Evolutionary conservation across 768 basidiomycete genomes (phyloP).

Genomic region (Roridomyces roridus): DNA sequence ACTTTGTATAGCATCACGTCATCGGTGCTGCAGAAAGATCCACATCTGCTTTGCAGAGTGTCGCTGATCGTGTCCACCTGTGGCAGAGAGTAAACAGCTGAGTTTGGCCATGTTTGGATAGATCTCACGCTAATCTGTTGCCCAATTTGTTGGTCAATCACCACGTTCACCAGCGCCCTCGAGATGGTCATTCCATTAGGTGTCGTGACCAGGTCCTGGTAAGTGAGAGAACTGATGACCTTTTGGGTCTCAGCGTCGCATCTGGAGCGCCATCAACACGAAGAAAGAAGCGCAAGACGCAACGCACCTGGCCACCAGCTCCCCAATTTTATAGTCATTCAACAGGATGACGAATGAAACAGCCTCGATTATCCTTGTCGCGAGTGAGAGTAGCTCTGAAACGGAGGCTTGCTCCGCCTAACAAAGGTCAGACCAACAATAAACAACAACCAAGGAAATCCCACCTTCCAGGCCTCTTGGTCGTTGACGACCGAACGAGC

Average conservation of each 20-base stretch:
- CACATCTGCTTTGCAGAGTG: constrained; percentile 91
- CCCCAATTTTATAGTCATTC: constrained; percentile 88
- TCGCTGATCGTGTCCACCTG: constrained; percentile 98
- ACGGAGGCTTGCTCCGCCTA: constrained; percentile 86
- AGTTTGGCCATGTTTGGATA: constrained; percentile 10
- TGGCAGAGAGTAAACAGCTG: constrained; percentile 16
- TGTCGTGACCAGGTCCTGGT: constrained; percentile 85
- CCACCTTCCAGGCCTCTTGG: constrained; percentile 90
- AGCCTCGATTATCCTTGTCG: constrained; percentile 90
- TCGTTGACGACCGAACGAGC: constrained; percentile 67
- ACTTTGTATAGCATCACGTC: constrained; percentile 99
- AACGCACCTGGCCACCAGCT: constrained; percentile 81
- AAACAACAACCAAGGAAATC: constrained; percentile 15
- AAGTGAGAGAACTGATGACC: constrained; percentile 73
- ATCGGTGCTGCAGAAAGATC: constrained; percentile 97
- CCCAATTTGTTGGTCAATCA: constrained; percentile 98
- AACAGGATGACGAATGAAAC: constrained; percentile 92
- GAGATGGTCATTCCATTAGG: constrained; percentile 89
- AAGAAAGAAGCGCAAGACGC: neutral
- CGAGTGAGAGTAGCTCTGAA: constrained; percentile 73
- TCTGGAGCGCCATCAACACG: constrained; percentile 44
- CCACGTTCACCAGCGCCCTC: constrained; percentile 87
- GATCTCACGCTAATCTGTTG: constrained; percentile 88
- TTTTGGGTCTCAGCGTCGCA: constrained; percentile 78
- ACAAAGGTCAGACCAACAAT: no score